Evolutionary conservation across 495 filamentous ascomycete species (phyloP), one percentile per base, ranked within the genome.

Genomic region (Lentithecium fluviatile): DNA sequence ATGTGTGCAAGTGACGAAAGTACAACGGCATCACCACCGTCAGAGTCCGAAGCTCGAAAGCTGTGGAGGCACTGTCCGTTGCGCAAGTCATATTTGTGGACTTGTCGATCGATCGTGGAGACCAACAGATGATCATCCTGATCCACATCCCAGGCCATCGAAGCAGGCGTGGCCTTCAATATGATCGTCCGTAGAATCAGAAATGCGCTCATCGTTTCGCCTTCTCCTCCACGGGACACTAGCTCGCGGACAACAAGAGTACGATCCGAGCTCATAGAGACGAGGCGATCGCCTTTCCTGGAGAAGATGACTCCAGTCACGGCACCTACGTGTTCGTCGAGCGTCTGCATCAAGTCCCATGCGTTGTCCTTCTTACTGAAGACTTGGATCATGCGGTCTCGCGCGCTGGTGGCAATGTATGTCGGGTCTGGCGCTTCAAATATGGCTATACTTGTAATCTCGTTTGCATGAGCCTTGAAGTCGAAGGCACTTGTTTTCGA

Each of bases 371-470:
- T 72, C 66, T 81, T 81, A 54, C 83, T 78, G 71, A 96, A 97
- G 19, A 97, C 78, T 72, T 98, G 94, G 20, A 94, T 82, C 48
- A 86, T 95, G 45, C 94, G 87, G 75, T 98, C 94, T 64, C 93
- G 83, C 36, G 91, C 88, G 68, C 86, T 88, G 21, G 84, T 90
- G 20, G 88, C 90, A 45, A 97, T 77, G 48, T 96, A 72, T 11
- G 78, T 71, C 42, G 75, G 77, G 2, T 76, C 72, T 15, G 79
- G 71, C 45, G 76, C 78, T 57, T 86, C 80, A 58, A 79, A 80
- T 32, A 91, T 76, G 7, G 84, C 82, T 50, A 97, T 87, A 65
- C 89, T 88, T 32, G 88, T 89, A 59, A 96, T 89, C 63, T 97
- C 92, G 11, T 83, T 84, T 10, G 85, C 82, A 73, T 98, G 94